Evolutionary conservation across 495 filamentous ascomycete genomes (phyloP), one percentile per base, ranked within the genome.

Genomic region (Lineolata rhizophorae): DNA sequence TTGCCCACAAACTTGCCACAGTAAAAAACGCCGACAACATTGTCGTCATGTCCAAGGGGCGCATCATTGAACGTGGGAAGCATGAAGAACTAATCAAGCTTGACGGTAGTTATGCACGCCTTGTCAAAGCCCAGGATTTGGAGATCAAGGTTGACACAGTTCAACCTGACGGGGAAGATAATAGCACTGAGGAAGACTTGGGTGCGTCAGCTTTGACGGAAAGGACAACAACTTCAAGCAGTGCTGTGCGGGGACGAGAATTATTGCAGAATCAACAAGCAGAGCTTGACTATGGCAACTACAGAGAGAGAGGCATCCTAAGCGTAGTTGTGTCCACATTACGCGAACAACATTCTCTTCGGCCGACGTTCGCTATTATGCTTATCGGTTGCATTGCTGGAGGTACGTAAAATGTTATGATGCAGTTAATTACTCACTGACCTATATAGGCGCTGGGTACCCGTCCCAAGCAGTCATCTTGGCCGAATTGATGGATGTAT

Each of bases 1-100:
- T 75, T 40, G 70, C 68, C 11, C 70, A 73, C 45, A 56, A 65
- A 11, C 47, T 73, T 0, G 57, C 63, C 0, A 73, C 68, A 0
- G 49, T 72, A 32, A 59, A 57, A 37, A 34, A 40, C 4, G 43
- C 46, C 1, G 43, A 49, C 38, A 46, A 42, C 25, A 72, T 71
- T 32, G 50, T 69, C 6, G 67, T 72, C 8, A 47, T 72, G 4
- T 52, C 48, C 13, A 57, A 65, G 26, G 69, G 69, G 18, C 54
- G 53, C 20, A 35, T 56, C 20, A 20, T 34, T 18, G 39, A 40
- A 24, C 37, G 46, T 31, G 46, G 46, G 2, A 46, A 43, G 5
- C 47, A 50, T 38, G 33, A 36, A 15, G 30, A 43, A 20, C 37
- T 50, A n/a, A 15, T 50, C 4, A 32, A 34, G 12, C 6, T 15